Conservation (phyloP, 2,329 filamentous ascomycete species). For the Cadophora sp. region DNA sequence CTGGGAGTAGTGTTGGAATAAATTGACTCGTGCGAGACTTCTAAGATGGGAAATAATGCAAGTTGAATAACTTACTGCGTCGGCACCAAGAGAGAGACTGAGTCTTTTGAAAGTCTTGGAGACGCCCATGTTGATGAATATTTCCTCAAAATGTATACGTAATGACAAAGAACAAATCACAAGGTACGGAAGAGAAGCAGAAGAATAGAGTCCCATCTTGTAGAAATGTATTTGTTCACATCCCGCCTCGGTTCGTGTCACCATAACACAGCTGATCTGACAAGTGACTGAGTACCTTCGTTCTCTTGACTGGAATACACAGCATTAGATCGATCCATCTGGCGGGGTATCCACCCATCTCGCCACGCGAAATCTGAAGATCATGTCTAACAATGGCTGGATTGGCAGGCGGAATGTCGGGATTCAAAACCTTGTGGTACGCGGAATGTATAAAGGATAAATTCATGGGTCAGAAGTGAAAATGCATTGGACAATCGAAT, state of each 20-base stretch:
- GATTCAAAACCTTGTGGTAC: background rate
- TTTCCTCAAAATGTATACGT: too few relatives aligned
- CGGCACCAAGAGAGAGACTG: background rate
- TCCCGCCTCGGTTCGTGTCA: background rate
- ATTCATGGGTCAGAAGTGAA: background rate
- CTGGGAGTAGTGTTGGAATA: too few relatives aligned
- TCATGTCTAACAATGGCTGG: background rate
- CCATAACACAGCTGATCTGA: background rate
- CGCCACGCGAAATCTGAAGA: background rate
- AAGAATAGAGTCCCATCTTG: background rate
- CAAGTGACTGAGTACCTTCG: background rate
- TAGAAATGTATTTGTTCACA: background rate
- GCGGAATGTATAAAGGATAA: background rate
- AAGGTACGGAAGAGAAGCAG: background rate
- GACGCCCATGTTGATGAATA: background rate
- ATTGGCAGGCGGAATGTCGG: background rate
- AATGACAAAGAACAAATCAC: background rate
- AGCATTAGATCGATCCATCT: background rate
- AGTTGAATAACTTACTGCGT: background rate
- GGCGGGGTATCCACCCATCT: background rate
- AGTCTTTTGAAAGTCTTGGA: background rate
- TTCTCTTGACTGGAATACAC: constrained; percentile 10
- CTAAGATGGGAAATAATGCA: background rate
- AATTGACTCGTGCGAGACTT: background rate
- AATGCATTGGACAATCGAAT: background rate